Base-by-base conservation (phyloP, 768 basidiomycete species). In the Infundibulicybe gibba region DNA sequence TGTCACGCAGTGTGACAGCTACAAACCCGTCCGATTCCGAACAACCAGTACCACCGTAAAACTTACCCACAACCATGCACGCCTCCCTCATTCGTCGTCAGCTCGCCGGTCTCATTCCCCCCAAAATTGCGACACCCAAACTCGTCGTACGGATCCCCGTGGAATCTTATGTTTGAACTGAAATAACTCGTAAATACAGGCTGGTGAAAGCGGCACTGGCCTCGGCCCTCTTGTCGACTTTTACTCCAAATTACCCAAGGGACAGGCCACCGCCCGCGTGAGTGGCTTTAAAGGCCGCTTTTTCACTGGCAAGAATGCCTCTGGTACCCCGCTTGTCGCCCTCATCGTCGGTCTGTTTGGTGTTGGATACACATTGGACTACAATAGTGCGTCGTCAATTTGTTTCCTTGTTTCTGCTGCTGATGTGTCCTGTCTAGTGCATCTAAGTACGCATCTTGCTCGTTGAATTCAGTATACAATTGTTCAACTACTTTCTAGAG, bases 211-310 rank as follows among this genome's bases (percentile, higher is more conserved):
- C 45, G 90, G 91, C 38, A 81, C 81, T 38, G 83, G 89, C 52
- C 87, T 95, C 44, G 74, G 78, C 48, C 83, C 84, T 30, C 86
- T 97, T 61, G 92, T 97, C 53, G 83, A 91, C 56, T 97, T 97
- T 71, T 98, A 98, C 76, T 93, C 90, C 50, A 94, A 92, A 69
- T 81, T 98, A 42, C 95, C 94, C 54, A 97, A 97, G 66, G 94
- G 94, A 40, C 72, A 81, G 34, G 79, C 83, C 32, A 74, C 89
- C 14, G 62, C 75, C 33, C 70, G 81, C 15, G 71, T 76, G 44
- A 69, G 69, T 45, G 90, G 92, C 16, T 72, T 95, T 59, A 88
- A 89, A 67, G 88, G 68, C n/a, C 75, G 84, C 39, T 90, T 75
- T 70, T 93, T 94, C 67, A 81, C 77, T 55, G 94, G 91, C 52